Percentiles rank a stretch among this genome's conserved stretches.
phyloP scores from a whole-genome alignment of 2,329 filamentous ascomycete genomes.

The Hypoxylon sp. region DNA sequence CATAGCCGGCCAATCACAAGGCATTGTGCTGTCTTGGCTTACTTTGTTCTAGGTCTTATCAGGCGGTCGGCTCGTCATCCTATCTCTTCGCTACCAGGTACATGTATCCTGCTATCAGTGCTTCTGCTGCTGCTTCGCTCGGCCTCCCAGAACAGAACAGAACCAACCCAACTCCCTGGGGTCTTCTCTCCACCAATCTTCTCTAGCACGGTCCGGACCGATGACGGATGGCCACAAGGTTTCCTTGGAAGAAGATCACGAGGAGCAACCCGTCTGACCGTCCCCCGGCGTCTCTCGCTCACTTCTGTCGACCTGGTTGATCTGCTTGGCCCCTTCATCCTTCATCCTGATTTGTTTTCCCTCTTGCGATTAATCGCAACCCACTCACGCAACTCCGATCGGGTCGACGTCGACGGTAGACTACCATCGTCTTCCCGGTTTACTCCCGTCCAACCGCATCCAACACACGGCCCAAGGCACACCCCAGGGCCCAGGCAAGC shows the following conservation, averaged over 20 bases:
- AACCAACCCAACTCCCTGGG: constrained; percentile 25
- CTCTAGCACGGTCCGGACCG: constrained; percentile 47
- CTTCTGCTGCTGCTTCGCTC: constrained; percentile 14
- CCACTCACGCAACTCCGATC: constrained; percentile 20
- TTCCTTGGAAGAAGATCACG: constrained; percentile 44
- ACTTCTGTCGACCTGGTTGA: too few species aligned
- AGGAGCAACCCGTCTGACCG: constrained; percentile 49
- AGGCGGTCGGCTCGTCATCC: constrained; percentile 47
- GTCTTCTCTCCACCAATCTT: constrained; percentile 35
- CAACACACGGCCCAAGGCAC: constrained; percentile 7
- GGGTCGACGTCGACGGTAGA: not conserved
- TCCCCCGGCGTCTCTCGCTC: constrained; percentile 13
- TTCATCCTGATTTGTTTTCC: constrained; percentile 18
- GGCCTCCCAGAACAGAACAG: too few species aligned
- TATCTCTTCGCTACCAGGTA: constrained; percentile 39
- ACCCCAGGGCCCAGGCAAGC: not conserved
- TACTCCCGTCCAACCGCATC: constrained; percentile 21
- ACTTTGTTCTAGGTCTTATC: constrained; percentile 38
- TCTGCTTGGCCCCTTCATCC: not conserved
- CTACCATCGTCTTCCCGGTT: constrained; percentile 10
- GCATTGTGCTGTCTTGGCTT: constrained; percentile 30
- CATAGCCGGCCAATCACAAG: constrained; percentile 36
- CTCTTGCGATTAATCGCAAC: constrained; percentile 27
- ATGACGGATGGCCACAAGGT: constrained; percentile 52
- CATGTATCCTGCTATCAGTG: too few species aligned